phyloP scores from a whole-genome alignment of 2,329 filamentous ascomycete species.

The Botryotinia globosa region DNA sequence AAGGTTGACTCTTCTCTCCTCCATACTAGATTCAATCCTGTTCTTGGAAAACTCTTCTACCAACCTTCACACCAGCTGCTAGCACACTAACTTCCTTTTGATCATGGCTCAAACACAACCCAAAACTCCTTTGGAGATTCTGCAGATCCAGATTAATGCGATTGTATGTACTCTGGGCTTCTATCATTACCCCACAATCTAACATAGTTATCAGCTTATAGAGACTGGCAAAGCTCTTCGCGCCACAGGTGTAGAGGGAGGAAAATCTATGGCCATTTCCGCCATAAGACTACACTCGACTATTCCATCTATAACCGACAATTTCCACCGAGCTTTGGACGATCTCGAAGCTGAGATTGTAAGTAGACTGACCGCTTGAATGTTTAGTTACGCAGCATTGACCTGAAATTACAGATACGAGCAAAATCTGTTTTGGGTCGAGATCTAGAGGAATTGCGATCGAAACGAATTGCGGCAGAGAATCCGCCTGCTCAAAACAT shows the following conservation, averaged over 20 bases:
- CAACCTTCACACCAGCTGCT: neutral
- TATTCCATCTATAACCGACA: slow-evolving; percentile 35
- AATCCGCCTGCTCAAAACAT: slow-evolving; percentile 28
- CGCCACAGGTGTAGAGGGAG: slow-evolving; percentile 47
- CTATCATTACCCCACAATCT: slow-evolving; percentile 3
- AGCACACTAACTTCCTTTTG: neutral
- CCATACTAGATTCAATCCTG: neutral
- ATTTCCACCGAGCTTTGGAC: slow-evolving; percentile 51
- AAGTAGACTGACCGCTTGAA: slow-evolving; percentile 30
- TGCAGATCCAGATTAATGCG: slow-evolving; percentile 55
- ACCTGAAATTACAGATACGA: slow-evolving; percentile 40
- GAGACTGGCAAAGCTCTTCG: slow-evolving; percentile 58
- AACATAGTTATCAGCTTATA: slow-evolving; percentile 47
- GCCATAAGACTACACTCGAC: slow-evolving; percentile 29
- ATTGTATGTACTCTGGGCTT: slow-evolving; percentile 45
- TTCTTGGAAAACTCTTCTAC: neutral
- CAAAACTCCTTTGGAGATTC: slow-evolving; percentile 39
- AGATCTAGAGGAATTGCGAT: slow-evolving; percentile 47
- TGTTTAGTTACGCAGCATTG: neutral
- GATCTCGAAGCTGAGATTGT: slow-evolving; percentile 58
- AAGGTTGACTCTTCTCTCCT: too few relatives aligned
- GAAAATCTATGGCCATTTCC: slow-evolving; percentile 39
- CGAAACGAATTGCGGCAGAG: slow-evolving; percentile 34
- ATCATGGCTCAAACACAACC: slow-evolving; percentile 27
- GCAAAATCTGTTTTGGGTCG: slow-evolving; percentile 56